Evolutionary conservation across 202 grass and related monocot species (phyloP), one percentile per base, ranked within the genome.

Genomic region (Panicum hallii): DNA sequence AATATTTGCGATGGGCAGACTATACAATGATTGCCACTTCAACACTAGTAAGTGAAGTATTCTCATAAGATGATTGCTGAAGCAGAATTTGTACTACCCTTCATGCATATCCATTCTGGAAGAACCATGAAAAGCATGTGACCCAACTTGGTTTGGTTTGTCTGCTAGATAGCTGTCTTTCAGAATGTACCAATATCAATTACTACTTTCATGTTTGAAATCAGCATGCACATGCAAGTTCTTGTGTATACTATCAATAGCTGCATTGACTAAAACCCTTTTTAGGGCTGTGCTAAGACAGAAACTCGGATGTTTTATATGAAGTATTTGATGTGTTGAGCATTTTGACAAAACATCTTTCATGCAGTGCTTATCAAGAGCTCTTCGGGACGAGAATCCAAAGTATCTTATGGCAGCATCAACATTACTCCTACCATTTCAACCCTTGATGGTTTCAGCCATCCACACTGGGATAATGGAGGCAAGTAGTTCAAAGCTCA

Each of bases 21-120:
- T 96, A 99, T 63, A 96, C 91, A 83, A 96, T 96, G 97, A 99
- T 99, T 86, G 93, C 97, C 75, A 85, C 97, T 50, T 88, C 91
- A 65, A 87, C 93, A n/a, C 40, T 99, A 30, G 97, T 99, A 86
- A 95, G 90, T 87, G 53, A 34, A 43, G 64, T 69, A 74, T 82
- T 74, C 46, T 57, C 11, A 10, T 50, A 41, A 26, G 15, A 34
- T 68, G 0, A 48, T 52, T 44, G 30, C 10, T 70, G 55, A 76
- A 76, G 28, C 9, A 50, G 19, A 70, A 77, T 87, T 40, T 23
- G 22, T 85, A 8, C 15, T 47, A n/a, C 20, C 32, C 9, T 78
- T 5, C 28, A 76, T 68, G 34, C 14, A 87, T 83, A 19, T 3
- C 11, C 20, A 74, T 83, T 83, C 30, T 53, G 28, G 1, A 67